These are phyloP conservation scores for Madurella mycetomatis DNA, from an alignment of 2,329 filamentous ascomycete genomes.

Conservation along the genomic window DNA sequence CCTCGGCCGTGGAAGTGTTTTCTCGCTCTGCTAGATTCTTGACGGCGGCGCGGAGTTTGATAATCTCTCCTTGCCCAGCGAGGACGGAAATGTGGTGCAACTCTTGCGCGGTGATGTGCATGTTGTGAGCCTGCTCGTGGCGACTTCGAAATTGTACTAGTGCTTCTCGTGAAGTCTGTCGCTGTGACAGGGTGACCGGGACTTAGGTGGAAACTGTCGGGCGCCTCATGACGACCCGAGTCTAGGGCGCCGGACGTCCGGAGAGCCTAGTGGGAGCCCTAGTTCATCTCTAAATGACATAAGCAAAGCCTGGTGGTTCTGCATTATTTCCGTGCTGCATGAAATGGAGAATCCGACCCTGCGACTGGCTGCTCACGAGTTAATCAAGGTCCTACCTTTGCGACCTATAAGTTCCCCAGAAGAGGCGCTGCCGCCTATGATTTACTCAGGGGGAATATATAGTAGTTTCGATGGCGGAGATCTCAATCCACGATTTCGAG, in stretches of 20 bases:
- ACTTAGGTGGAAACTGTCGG: not conserved
- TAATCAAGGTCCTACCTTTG: too few relatives aligned
- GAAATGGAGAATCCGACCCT: too few relatives aligned
- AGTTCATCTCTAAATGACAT: too few relatives aligned
- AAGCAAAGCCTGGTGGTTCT: too few relatives aligned
- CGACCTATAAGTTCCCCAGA: too few relatives aligned
- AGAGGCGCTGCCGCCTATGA: too few relatives aligned
- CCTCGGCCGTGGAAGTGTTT: constrained; percentile 8
- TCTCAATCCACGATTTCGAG: too few relatives aligned
- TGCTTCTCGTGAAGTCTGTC: not conserved
- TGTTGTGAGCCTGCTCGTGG: not conserved
- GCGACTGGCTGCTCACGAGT: too few relatives aligned
- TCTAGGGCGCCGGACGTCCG: not conserved
- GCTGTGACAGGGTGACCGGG: too few relatives aligned
- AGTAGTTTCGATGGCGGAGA: too few relatives aligned
- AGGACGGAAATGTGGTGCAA: constrained; percentile 20
- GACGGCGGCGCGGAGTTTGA: constrained; percentile 12
- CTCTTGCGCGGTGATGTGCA: constrained; percentile 15
- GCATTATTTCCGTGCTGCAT: too few relatives aligned
- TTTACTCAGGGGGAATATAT: too few relatives aligned
- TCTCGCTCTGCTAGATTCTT: constrained; percentile 18
- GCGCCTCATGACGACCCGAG: not conserved
- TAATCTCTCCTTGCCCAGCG: constrained; percentile 20
- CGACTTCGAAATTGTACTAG: not conserved
- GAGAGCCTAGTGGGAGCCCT: not conserved